Evolutionary conservation across 768 basidiomycete genomes (phyloP), one percentile per base, ranked within the genome.

Genomic region (Agrocybe chaxingu): DNA sequence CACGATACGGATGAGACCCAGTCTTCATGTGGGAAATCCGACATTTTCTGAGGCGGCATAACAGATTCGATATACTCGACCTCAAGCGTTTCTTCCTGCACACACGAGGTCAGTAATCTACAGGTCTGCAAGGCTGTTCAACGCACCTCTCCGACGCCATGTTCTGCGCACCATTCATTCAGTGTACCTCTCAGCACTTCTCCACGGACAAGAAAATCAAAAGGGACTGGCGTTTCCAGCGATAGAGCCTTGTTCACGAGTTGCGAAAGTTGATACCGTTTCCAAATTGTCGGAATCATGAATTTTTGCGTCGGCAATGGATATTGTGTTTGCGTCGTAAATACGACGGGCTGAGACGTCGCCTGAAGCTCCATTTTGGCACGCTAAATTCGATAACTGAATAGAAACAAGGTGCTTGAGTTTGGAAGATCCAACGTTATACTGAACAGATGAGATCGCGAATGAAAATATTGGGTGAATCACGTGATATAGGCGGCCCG

Each of bases 211-310:
- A 99, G 68, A 66, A 98, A 98, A 67, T 99, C 95, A 64, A 98
- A 98, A 0, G 94, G 95, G 2, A 96, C 74, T 0, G 89, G 84
- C 48, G 81, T 81, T 0, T 77, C 66, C 12, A 88, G 80, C 19
- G 80, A 77, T 24, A 98, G 74, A 1, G 95, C 91, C 63, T 97
- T 97, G 73, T 99, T 99, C 51, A 99, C 84, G 38, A 98, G 85
- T 53, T 98, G 93, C 1, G 95, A 98, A 31, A 99, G 86, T 60
- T 98, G 96, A 67, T 89, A 98, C n/a, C 96, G 84, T 50, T 79
- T 82, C 94, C 94, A 98, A 66, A 80, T 72, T 1, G 84, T 75
- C 1, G 97, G 96, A 11, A 98, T 86, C 82, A 97, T 85, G 64
- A 92, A 98, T 62, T 92, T 92, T 66, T 94, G 90, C 1, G 84